phyloP scores from a whole-genome alignment of 2,329 filamentous ascomycete species.

The Botryotinia globosa region DNA sequence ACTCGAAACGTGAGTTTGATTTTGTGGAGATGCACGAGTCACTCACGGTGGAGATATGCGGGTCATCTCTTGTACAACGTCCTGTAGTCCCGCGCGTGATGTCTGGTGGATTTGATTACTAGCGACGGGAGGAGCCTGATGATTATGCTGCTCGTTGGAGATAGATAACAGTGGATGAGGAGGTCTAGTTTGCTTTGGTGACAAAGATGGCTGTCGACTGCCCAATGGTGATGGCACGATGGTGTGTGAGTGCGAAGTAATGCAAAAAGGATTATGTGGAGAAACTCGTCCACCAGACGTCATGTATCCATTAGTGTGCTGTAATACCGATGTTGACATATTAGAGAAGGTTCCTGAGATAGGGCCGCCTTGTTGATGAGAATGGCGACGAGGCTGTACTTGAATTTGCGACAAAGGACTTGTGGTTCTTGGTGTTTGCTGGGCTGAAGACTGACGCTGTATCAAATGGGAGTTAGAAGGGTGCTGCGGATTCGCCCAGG shows the following conservation, averaged over 20 bases:
- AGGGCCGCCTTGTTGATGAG: conserved; percentile 37
- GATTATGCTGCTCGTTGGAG: conserved; percentile 25
- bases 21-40: not conserved
- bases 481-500: conserved; percentile 89
- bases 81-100: conserved; percentile 24
- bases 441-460: conserved; percentile 43
- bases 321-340: conserved; percentile 27
- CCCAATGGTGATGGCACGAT: conserved; percentile 37
- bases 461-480: conserved; percentile 55
- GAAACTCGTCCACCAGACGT: conserved; percentile 34
- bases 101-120: conserved; percentile 26
- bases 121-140: conserved; percentile 2
- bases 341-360: conserved; percentile 39
- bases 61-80: conserved; percentile 23
- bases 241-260: conserved; percentile 32
- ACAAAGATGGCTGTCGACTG: conserved; percentile 37
- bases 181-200: conserved; percentile 34
- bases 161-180: conserved; percentile 22
- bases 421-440: conserved; percentile 41
- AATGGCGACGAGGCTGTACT: conserved; percentile 40
- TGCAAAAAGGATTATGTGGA: conserved; percentile 36
- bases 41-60: conserved; percentile 27
- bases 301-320: conserved; percentile 33
- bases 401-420: conserved; percentile 38
- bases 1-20: not conserved